Evolutionary conservation across 2,329 filamentous ascomycete genomes (phyloP).

Genomic region (Penicillium brevicompactum): DNA sequence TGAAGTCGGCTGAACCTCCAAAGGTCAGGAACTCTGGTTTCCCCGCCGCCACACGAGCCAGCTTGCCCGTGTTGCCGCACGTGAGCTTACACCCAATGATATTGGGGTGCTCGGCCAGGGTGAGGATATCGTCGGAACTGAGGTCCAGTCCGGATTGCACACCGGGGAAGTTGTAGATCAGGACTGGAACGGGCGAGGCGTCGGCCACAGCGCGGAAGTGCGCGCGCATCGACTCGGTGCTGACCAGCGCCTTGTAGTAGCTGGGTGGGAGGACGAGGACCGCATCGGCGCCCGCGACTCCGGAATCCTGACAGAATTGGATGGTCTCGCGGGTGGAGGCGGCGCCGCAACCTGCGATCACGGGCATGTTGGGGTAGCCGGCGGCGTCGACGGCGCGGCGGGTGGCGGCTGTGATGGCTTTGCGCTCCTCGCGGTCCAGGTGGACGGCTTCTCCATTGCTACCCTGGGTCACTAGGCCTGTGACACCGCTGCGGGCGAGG

Average conservation of each 20-base stretch:
- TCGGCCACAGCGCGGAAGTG: constrained; percentile 69
- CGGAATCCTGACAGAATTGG: constrained; percentile 68
- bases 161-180: constrained; percentile 74
- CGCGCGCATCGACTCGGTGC: constrained; percentile 58
- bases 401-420: constrained; percentile 68
- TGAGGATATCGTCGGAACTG: constrained; percentile 65
- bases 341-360: constrained; percentile 75
- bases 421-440: constrained; percentile 70
- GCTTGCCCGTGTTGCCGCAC: constrained; percentile 73
- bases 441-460: constrained; percentile 84
- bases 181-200: constrained; percentile 61
- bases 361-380: constrained; percentile 66
- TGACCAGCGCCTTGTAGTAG: constrained; percentile 72
- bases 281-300: constrained; percentile 70
- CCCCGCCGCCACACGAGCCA: constrained; percentile 62
- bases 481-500: constrained; percentile 71
- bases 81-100: constrained; percentile 73
- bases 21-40: constrained; percentile 73
- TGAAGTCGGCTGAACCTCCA: constrained; percentile 86
- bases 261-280: constrained; percentile 74
- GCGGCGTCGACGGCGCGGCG: constrained; percentile 68
- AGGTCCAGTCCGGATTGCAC: constrained; percentile 69
- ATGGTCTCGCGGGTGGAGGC: constrained; percentile 75
- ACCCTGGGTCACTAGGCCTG: constrained; percentile 75
- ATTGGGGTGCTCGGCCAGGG: constrained; percentile 61